Base-by-base conservation (phyloP, 2,329 filamentous ascomycete species). In the Cercospora sp. region DNA sequence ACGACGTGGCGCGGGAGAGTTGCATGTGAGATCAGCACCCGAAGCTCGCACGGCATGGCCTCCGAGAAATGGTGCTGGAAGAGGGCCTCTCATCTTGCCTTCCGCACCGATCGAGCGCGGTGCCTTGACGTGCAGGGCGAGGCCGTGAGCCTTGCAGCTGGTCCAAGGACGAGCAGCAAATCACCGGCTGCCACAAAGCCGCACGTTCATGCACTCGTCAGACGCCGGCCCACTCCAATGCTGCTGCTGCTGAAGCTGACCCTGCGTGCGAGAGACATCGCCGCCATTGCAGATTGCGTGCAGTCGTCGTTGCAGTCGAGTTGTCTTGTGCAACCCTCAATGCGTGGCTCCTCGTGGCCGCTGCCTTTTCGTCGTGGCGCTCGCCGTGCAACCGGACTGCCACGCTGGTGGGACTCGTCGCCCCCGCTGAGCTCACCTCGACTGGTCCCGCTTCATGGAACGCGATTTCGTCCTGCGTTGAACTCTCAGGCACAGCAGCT, bases 171-270 rank as follows among this genome's bases (percentile, higher is more conserved):
- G 42, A 61, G 33, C 68, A 68, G 70, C 73, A 69, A 73, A 75
- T 75, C 64, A 72, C 64, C 67, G 70, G 26, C 64, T 74, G 73
- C 73, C 73, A 74, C 72, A 73, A 72, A 69, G 65, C 67, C 36
- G 65, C 66, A 48, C 57, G 72, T 72, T 71, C 69, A 73, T 74
- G 72, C 69, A 66, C 33, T 40, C 33, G 33, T 40, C 33, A 40
- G 33, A 40, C 33, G 33, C 33, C 33, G 33, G 33, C 33, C 33
- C 33, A 40, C 33, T 40, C 33, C 33, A 40, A 40, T 40, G 33
- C 33, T 40, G 33, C 33, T 40, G 31, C 31, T 33, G 31, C 31
- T 40, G 33, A 16, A 16, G 33, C 33, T 40, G 33, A 40, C 13
- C 33, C 33, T 40, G 33, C 33, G 33, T 7, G 6, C 33, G 33